phyloP scores from a whole-genome alignment of 495 filamentous ascomycete species.

The Daldinia childiae region DNA sequence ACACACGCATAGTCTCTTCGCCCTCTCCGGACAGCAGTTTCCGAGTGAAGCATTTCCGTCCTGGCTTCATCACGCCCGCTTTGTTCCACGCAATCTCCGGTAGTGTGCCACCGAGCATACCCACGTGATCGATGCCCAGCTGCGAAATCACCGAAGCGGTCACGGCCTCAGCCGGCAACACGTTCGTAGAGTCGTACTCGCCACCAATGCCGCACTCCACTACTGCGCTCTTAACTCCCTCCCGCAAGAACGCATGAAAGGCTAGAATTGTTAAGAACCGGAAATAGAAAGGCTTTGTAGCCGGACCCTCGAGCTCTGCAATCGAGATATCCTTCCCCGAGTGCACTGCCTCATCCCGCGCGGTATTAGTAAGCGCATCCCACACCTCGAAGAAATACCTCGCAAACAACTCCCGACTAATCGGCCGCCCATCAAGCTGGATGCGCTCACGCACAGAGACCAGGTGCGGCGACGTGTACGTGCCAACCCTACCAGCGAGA shows the following conservation, averaged over 20 bases:
- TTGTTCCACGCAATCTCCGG: conserved; percentile 65
- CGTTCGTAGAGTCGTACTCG: conserved; percentile 62
- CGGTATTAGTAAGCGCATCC: conserved; percentile 59
- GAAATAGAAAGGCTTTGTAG: conserved; percentile 66
- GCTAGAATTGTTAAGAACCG: conserved; percentile 62
- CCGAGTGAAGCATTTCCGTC: conserved; percentile 53
- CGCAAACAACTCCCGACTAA: conserved; percentile 64
- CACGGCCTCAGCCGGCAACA: conserved; percentile 47
- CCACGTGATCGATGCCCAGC: conserved; percentile 61
- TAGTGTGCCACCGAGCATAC: conserved; percentile 57
- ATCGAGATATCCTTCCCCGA: conserved; percentile 1
- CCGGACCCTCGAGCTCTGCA: conserved; percentile 42
- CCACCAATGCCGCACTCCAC: conserved; percentile 63
- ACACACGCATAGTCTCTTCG: conserved; percentile 49
- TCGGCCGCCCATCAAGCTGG: conserved; percentile 62
- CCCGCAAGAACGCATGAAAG: conserved; percentile 54
- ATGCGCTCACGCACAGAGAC: conserved; percentile 71
- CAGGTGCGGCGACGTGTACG: conserved; percentile 76
- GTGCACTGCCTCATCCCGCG: conserved; percentile 52
- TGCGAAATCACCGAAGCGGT: conserved; percentile 55
- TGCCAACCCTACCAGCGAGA: conserved; percentile 58
- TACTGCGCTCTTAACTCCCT: conserved; percentile 55
- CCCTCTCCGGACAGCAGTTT: conserved; percentile 17
- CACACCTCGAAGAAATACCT: conserved; percentile 74
- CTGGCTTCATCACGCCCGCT: conserved; percentile 58